Evolutionary conservation across 208 protist species (phyloP).

Genomic region (Crithidia thermophila): DNA sequence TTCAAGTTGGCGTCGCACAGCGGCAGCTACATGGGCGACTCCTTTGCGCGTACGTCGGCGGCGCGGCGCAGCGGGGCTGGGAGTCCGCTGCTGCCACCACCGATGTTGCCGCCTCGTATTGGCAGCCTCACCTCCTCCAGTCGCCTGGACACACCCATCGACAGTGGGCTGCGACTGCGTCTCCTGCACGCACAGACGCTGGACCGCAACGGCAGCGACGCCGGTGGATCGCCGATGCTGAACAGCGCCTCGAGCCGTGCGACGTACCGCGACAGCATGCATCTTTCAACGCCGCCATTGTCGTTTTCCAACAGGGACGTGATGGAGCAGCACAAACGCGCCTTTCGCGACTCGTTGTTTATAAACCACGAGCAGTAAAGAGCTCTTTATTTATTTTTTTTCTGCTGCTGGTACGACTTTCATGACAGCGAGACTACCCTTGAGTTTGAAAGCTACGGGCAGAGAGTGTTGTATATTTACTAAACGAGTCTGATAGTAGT

Average conservation of each 20-base stretch:
- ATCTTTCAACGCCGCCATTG: neutral
- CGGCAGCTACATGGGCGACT: neutral
- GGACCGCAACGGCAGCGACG: neutral
- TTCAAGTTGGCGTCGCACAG: neutral
- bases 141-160: neutral
- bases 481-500: neutral
- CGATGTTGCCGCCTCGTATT: neutral
- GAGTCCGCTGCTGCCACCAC: constrained; percentile 4
- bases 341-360: constrained; percentile 8
- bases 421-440: no score
- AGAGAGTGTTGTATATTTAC: no score
- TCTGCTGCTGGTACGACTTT: no score
- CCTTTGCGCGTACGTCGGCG: neutral
- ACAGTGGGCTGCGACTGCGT: neutral
- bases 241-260: neutral
- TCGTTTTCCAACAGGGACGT: neutral
- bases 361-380: neutral
- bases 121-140: neutral
- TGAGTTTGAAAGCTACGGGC: no score
- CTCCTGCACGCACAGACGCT: neutral
- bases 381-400: no score
- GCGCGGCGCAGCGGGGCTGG: neutral
- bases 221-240: neutral
- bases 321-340: constrained; percentile 6
- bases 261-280: neutral